phyloP scores from a whole-genome alignment of 2,329 filamentous ascomycete species.

The Cladophialophora bantiana region DNA sequence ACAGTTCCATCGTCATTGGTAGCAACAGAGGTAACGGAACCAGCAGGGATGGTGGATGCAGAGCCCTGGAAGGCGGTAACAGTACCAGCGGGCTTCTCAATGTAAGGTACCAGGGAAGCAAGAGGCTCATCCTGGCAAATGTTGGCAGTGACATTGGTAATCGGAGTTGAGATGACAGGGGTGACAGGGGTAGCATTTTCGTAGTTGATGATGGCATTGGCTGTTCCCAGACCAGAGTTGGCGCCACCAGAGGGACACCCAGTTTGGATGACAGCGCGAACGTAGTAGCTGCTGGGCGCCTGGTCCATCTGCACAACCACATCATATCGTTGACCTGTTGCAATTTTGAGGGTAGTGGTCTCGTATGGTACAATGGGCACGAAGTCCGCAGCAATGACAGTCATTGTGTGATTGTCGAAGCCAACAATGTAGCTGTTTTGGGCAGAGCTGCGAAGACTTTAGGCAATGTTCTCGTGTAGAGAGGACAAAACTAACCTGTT shows the following conservation, averaged over 20 bases:
- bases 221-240: constrained; percentile 36
- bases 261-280: constrained; percentile 39
- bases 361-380: constrained; percentile 38
- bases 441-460: constrained; percentile 47
- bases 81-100: constrained; percentile 37
- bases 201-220: constrained; percentile 42
- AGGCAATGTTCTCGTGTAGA: not conserved
- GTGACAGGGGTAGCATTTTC: constrained; percentile 38
- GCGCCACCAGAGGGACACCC: constrained; percentile 35
- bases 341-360: constrained; percentile 48
- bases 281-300: constrained; percentile 33
- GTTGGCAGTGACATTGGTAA: constrained; percentile 35
- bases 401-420: constrained; percentile 62
- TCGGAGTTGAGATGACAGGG: constrained; percentile 28
- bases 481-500: constrained; percentile 38
- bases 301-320: constrained; percentile 42
- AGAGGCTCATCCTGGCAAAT: constrained; percentile 43
- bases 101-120: constrained; percentile 40
- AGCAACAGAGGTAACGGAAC: constrained; percentile 37
- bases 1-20: constrained; percentile 39
- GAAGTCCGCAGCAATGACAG: constrained; percentile 50
- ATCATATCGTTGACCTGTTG: constrained; percentile 55
- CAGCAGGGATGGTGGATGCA: constrained; percentile 35
- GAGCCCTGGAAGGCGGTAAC: constrained; percentile 41
- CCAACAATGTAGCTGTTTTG: constrained; percentile 61